Percentiles rank a stretch among this genome's conserved stretches.
These are phyloP conservation scores for Podila epigama DNA, from an alignment of 192 early-diverging fungal genomes.

Conservation along the genomic window DNA sequence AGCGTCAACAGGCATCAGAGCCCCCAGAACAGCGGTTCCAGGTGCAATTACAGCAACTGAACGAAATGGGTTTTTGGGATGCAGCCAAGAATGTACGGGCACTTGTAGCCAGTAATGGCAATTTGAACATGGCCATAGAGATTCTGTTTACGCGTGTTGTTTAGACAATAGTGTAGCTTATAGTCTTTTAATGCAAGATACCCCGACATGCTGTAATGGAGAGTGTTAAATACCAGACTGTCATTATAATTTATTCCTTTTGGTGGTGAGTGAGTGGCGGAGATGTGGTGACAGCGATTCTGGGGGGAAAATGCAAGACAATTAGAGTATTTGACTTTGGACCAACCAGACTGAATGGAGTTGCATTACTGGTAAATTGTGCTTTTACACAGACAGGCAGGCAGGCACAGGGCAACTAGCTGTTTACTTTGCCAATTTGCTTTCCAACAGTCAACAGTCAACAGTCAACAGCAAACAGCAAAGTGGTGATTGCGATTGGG, in stretches of 20 bases:
- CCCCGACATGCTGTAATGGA: no score
- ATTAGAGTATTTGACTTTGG: background rate
- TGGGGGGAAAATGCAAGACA: background rate
- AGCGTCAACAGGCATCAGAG: conserved; percentile 8
- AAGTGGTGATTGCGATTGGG: no score
- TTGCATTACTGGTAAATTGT: no score
- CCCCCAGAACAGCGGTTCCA: conserved; percentile 70
- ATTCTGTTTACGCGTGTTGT: conserved; percentile 60
- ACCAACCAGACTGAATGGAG: background rate
- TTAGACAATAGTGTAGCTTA: conserved; percentile 2
- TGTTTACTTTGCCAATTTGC: no score
- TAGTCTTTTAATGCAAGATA: background rate
- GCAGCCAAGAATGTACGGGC: conserved; percentile 89
- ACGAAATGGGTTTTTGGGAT: conserved; percentile 97
- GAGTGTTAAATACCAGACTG: no score
- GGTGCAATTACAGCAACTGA: conserved; percentile 80
- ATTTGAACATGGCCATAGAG: conserved; percentile 94
- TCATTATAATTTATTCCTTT: background rate
- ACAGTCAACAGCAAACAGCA: no score
- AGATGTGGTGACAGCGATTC: no score
- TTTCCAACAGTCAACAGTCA: no score
- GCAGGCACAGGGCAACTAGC: no score
- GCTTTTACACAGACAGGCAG: no score
- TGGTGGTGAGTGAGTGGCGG: background rate
- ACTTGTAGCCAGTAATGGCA: conserved; percentile 77